A percentile compares a stretch with the other conserved stretches of the same genome.
Conservation (phyloP, 768 basidiomycete species). For the Strobilomyces dryophilus region DNA sequence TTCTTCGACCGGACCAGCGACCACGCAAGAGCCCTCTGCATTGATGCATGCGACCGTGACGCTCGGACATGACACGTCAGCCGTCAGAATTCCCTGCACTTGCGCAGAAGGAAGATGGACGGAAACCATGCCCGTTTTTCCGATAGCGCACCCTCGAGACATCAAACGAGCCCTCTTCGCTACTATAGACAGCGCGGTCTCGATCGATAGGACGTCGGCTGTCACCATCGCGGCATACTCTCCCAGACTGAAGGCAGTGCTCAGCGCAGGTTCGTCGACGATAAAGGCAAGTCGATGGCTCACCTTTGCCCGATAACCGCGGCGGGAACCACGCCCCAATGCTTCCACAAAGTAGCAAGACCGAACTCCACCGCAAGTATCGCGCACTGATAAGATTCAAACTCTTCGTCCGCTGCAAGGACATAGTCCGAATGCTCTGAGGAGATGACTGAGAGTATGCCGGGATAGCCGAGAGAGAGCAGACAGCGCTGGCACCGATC, state of each 20-base stretch:
- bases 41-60: conserved; percentile 61
- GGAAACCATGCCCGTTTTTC: conserved; percentile 59
- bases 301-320: conserved; percentile 73
- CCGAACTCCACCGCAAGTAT: conserved; percentile 63
- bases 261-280: not conserved
- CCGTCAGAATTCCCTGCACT: conserved; percentile 34
- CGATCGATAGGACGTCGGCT: conserved; percentile 52
- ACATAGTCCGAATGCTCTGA: conserved; percentile 21
- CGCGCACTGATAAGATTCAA: conserved; percentile 48
- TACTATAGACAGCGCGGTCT: conserved; percentile 43
- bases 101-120: conserved; percentile 37
- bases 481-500: conserved; percentile 58
- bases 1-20: conserved; percentile 50
- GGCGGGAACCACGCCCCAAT: conserved; percentile 61
- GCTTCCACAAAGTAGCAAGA: conserved; percentile 58
- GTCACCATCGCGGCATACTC: conserved; percentile 38
- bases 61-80: conserved; percentile 32
- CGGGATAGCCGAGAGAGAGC: conserved; percentile 43
- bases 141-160: conserved; percentile 40
- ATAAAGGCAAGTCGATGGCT: not conserved
- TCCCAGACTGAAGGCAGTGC: conserved; percentile 49
- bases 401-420: conserved; percentile 31
- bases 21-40: conserved; percentile 50
- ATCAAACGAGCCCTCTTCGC: conserved; percentile 44
- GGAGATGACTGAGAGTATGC: conserved; percentile 43